Conservation (phyloP, 2,329 filamentous ascomycete species). For the Pezizomycotina sp. region DNA sequence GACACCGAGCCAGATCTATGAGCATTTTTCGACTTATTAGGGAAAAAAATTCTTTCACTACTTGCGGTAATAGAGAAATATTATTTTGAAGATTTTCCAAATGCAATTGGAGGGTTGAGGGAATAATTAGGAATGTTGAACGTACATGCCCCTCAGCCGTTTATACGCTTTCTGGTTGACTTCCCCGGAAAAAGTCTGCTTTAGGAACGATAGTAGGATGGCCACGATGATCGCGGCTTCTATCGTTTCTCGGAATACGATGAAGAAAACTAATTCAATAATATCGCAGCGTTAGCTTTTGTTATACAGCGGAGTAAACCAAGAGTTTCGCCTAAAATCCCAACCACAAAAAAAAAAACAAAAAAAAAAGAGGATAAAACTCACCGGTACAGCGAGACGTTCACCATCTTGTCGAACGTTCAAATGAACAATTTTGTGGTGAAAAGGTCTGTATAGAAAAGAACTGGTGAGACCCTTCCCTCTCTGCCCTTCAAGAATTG, state of each 20-base stretch:
- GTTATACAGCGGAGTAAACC: not conserved
- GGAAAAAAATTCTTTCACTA: slow-evolving; percentile 9
- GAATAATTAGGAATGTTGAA: slow-evolving; percentile 3
- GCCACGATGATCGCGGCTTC: slow-evolving; percentile 76
- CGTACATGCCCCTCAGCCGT: slow-evolving; percentile 47
- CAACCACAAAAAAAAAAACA: not conserved
- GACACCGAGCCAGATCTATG: slow-evolving; percentile 55
- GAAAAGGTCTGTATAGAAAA: slow-evolving; percentile 5
- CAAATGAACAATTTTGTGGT: slow-evolving; percentile 1
- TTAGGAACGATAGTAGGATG: slow-evolving; percentile 70
- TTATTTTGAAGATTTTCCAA: too few species aligned
- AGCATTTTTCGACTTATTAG: too few species aligned
- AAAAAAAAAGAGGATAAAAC: not conserved
- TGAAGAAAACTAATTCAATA: slow-evolving; percentile 51
- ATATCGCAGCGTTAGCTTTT: not conserved
- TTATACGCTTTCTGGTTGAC: slow-evolving; percentile 49
- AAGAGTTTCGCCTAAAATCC: not conserved
- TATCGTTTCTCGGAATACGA: slow-evolving; percentile 71
- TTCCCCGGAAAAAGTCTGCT: slow-evolving; percentile 56
- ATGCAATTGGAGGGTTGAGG: not conserved
- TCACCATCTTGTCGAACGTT: slow-evolving; percentile 37
- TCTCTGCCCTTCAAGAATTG: too few species aligned
- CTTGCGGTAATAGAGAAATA: not conserved
- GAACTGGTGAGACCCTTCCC: too few species aligned
- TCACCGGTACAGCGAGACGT: slow-evolving; percentile 40